Base-by-base conservation (phyloP, 768 basidiomycete species). In the Trametes cubensis region DNA sequence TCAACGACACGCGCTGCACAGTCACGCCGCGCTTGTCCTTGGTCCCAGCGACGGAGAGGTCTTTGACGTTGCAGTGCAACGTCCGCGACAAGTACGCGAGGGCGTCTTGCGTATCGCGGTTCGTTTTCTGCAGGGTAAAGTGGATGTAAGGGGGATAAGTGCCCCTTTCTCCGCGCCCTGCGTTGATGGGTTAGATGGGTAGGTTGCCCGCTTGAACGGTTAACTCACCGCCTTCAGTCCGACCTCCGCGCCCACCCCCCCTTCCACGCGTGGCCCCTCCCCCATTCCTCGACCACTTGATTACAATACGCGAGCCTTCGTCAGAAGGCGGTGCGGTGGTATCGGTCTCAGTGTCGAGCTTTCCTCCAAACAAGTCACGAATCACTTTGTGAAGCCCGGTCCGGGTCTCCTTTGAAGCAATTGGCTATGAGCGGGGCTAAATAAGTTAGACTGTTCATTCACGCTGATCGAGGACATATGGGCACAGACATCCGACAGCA, bases 1-100 rank as follows among this genome's bases (percentile, higher is more conserved):
- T 84, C 17, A 98, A 72, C 4, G 89, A 89, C 18, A 98, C 94
- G 1, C 94, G 86, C 72, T 99, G 97, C 1, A 92, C 87, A 1
- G 97, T 98, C 17, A 98, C 94, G 0, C 94, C 97, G 38, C 97
- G 90, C 72, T 98, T 99, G 76, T 99, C 97, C 72, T 99, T 99
- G 8, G 97, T 99, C 0, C 97, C 97, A 4, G 95, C 93, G 25
- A 95, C 90, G 23, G 88, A 85, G 8, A 99, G 79, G 70, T 96
- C 93, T 74, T 90, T 94, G 52, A 86, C 73, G 23, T 79, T 85
- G 61, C 88, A 85, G 63, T 89, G 87, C n/a, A 98, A 79, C 30
- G 83, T 80, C 15, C 94, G 87, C 18, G 92, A 80, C 34, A 99
- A 77, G 68, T 95, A 81, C 1, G 85, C 81, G 21, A 99, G 84